Conservation (phyloP, 768 basidiomycete species). For the Mrakia blollopis region DNA sequence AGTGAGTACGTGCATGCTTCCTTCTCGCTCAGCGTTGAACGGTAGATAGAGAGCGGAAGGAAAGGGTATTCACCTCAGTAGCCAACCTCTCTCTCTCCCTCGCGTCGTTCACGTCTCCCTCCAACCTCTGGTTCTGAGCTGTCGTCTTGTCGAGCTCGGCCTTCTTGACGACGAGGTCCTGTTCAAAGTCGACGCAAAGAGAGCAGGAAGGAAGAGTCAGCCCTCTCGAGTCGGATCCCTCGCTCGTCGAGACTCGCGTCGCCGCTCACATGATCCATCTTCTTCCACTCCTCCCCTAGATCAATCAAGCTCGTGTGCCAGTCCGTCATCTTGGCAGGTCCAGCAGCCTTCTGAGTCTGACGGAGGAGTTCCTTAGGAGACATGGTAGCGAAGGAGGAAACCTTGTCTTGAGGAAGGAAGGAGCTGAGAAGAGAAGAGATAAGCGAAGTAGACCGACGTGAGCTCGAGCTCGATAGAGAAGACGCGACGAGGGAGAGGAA, state of each 20-base stretch:
- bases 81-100: slow-evolving; percentile 21
- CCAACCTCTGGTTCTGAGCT: slow-evolving; percentile 2
- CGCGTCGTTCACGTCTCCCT: slow-evolving; percentile 27
- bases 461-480: neutral
- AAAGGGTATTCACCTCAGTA: slow-evolving; percentile 12
- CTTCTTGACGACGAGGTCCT: neutral
- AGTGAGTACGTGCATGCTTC: neutral
- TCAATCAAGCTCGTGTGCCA: slow-evolving; percentile 80
- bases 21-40: neutral
- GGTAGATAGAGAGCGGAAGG: neutral
- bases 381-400: slow-evolving; percentile 90
- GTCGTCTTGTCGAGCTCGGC: slow-evolving; percentile 17
- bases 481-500: neutral
- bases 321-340: slow-evolving; percentile 63
- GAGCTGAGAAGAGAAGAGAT: slow-evolving; percentile 51
- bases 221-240: neutral
- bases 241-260: neutral
- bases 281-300: slow-evolving; percentile 64
- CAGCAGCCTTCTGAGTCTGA: slow-evolving; percentile 88
- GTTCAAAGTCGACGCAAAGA: neutral
- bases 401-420: slow-evolving; percentile 95
- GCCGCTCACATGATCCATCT: slow-evolving; percentile 59
- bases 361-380: slow-evolving; percentile 68
- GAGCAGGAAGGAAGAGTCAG: neutral
- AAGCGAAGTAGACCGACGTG: neutral